Evolutionary conservation across 768 basidiomycete species (phyloP), one percentile per base, ranked within the genome.

Genomic region (Lentinula raphanica): DNA sequence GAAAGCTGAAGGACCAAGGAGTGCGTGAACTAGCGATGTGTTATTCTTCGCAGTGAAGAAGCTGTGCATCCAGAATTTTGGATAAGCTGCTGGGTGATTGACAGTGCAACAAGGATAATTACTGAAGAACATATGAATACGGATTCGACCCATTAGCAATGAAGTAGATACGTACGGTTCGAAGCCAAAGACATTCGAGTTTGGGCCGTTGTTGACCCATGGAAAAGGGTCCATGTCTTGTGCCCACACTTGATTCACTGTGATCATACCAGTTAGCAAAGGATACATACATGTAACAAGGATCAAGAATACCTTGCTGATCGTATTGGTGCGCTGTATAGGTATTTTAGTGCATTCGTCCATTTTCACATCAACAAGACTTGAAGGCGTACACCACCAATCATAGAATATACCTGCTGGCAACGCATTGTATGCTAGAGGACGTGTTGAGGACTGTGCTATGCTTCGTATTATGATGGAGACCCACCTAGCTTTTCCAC

Each of bases 81-180:
- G 75, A 46, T 70, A 75, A 1, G 64, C 75, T 49, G 72, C 71
- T 17, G 74, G 73, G 44, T 76, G 75, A 59, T 76, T 76, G 57
- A 76, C 75, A 1, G 76, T 76, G 57, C 76, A 77, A 58, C 76
- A 76, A 1, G 76, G 74, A 57, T 76, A 76, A 54, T 76, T 77
- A 17, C 75, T 75, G 31, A 5, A 13, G 29, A 35, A 9, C 39
- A 54, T 6, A 17, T 60, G 5, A 35, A 5, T 39, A n/a, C n/a
- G n/a, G n/a, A n/a, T n/a, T n/a, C n/a, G 27, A 12, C 3, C 3
- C 25, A n/a, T 8, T 5, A 5, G 42, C 32, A 12, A 8, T 15
- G 8, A 42, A 7, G 32, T 0, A 25, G 50, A 9, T 5, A 66
- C 70, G 8, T 57, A 76, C 74, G 75, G 75, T 61, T 76, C 76